Evolutionary conservation across 2,329 filamentous ascomycete species (phyloP).

Genomic region (Pseudogymnoascus sp.): DNA sequence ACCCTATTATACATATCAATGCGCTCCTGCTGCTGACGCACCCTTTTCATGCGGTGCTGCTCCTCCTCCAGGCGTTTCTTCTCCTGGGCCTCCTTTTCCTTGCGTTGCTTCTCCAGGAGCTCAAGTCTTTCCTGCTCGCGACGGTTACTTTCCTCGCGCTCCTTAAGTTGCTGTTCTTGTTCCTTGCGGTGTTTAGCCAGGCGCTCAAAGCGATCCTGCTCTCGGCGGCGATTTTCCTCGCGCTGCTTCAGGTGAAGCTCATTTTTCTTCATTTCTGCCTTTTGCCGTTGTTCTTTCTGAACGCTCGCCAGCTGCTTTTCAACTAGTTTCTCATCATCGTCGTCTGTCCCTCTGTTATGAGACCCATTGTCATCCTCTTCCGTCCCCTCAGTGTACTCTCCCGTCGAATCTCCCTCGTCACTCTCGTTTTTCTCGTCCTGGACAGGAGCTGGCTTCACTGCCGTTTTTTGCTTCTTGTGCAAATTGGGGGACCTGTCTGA

Average conservation of each 20-base stretch:
- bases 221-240: background rate
- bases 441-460: background rate
- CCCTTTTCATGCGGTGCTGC: background rate
- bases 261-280: background rate
- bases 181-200: background rate
- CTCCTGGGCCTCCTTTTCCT: background rate
- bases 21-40: background rate
- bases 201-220: background rate
- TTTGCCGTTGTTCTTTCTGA: background rate
- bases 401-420: background rate
- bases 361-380: background rate
- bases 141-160: background rate
- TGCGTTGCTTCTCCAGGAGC: background rate
- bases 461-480: background rate
- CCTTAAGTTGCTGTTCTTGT: background rate
- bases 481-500: background rate
- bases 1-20: background rate
- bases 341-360: background rate
- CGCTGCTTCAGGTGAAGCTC: background rate
- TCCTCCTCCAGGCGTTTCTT: background rate
- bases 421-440: background rate
- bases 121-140: background rate
- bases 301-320: background rate
- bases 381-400: background rate
- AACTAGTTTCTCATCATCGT: background rate